A percentile compares a stretch with the other conserved stretches of the same genome.
phyloP scores from a whole-genome alignment of 331 rosid genomes.

The Rosa hybrid region DNA sequence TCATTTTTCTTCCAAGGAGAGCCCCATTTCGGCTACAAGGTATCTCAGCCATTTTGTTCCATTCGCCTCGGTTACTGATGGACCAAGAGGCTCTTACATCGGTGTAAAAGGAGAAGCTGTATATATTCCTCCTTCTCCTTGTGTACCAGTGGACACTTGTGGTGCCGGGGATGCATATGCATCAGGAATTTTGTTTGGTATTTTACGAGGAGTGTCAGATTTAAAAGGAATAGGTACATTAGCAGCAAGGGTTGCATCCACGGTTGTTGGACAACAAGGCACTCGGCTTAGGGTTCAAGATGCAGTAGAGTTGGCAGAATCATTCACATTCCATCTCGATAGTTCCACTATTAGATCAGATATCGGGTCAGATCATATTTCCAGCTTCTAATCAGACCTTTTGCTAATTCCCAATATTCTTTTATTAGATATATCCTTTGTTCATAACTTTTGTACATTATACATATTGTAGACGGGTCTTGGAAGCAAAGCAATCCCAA shows the following conservation, averaged over 20 bases:
- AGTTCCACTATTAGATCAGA: slow-evolving; percentile 51
- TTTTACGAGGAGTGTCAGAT: slow-evolving; percentile 67
- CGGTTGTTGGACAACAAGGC: slow-evolving; percentile 94
- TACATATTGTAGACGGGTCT: neutral
- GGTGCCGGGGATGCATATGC: slow-evolving; percentile 99
- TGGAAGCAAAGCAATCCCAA: neutral
- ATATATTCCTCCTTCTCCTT: slow-evolving; percentile 84
- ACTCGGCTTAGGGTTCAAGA: slow-evolving; percentile 81
- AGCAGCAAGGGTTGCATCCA: slow-evolving; percentile 84
- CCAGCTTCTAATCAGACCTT: slow-evolving; percentile 46
- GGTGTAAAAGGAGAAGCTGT: slow-evolving; percentile 89
- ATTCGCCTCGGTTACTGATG: slow-evolving; percentile 83
- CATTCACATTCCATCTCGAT: slow-evolving; percentile 46
- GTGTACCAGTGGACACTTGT: slow-evolving; percentile 88
- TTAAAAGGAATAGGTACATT: slow-evolving; percentile 74
- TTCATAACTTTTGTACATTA: slow-evolving; percentile 20
- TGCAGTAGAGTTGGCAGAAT: slow-evolving; percentile 71
- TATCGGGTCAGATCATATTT: slow-evolving; percentile 70
- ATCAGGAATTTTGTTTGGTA: slow-evolving; percentile 74
- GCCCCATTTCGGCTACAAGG: slow-evolving; percentile 61
- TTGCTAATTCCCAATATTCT: neutral
- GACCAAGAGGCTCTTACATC: slow-evolving; percentile 76
- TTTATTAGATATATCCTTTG: slow-evolving; percentile 18
- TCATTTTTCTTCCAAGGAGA: slow-evolving; percentile 62
- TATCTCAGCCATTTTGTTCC: slow-evolving; percentile 92